Percentiles rank a stretch among this genome's conserved stretches.
These are phyloP conservation scores for Lippia alba DNA, from an alignment of 305 asterid species.

Conservation along the genomic window DNA sequence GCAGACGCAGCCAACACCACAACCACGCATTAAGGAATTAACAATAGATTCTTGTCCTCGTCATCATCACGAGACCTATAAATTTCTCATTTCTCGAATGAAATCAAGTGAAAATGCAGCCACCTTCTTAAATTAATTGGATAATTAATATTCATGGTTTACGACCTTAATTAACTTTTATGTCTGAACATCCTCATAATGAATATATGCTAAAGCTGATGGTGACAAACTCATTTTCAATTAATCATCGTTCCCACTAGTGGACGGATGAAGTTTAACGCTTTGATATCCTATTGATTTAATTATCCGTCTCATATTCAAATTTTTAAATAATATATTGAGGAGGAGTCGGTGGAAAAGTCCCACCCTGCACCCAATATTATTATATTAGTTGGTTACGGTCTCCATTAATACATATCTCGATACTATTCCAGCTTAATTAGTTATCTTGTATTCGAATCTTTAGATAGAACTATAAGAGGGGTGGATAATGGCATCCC, in stretches of 20 bases:
- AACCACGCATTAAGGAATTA: conserved; percentile 20
- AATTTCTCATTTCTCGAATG: background rate
- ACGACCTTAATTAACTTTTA: conserved; percentile 21
- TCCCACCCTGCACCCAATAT: too few species aligned
- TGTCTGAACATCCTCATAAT: conserved; percentile 3
- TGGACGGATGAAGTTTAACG: too few species aligned
- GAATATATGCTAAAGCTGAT: conserved; percentile 13
- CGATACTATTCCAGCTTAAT: too few species aligned
- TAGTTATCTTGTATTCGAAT: too few species aligned
- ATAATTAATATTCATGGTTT: conserved; percentile 30
- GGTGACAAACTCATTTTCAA: conserved; percentile 22
- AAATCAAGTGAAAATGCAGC: conserved; percentile 23
- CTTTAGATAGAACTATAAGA: too few species aligned
- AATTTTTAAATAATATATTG: too few species aligned
- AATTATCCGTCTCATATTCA: too few species aligned
- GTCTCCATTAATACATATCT: too few species aligned
- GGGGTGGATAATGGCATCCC: too few species aligned
- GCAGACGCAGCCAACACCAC: background rate
- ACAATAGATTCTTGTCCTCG: conserved; percentile 6
- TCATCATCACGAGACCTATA: conserved; percentile 22
- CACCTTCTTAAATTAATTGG: background rate
- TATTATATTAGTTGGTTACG: too few species aligned
- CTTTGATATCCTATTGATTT: too few species aligned
- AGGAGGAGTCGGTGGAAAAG: too few species aligned
- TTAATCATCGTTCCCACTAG: background rate